Evolutionary conservation across 2,329 filamentous ascomycete species (phyloP), one percentile per base, ranked within the genome.

Genomic region (Hymenoscyphus scutula): DNA sequence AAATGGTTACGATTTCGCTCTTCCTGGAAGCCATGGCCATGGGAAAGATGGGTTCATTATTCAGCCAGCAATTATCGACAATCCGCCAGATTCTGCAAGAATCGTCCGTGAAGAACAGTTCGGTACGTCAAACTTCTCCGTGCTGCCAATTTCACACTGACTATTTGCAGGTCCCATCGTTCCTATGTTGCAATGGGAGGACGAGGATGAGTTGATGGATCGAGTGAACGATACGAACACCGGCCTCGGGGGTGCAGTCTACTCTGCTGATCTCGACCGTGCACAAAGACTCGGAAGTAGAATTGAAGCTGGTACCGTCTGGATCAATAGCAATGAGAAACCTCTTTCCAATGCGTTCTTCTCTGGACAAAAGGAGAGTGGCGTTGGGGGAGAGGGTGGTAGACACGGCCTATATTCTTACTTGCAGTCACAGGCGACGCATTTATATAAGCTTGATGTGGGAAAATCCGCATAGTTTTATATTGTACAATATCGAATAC

Each of bases 91-190:
- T 65, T 76, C 81, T 45, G 81, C 83, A 1, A 74, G 79, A 11
- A 77, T 87, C 19, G 83, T 87, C 10, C 74, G 76, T 32, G 85
- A 88, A 67, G 85, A 88, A 70, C 82, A 84, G 3, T 88, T 87
- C 66, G 84, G 82, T 79, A 70, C 72, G 74, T 73, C 60, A 58
- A 58, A 1, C 32, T 60, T 29, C 54, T 51, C 27, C 30, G 65
- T 11, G 32, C 15, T 2, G 15, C 27, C 5, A 62, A 23, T 15
- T 10, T 54, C 13, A 32, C 51, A 25, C 57, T 65, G 30, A 66
- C 19, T 1, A 56, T 41, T 10, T 25, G 15, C 37, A 66, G 81
- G 82, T 0, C 88, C 88, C 0, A 84, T 90, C 34, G 78, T 89
- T 1, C 87, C 87, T 0, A 75, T 89, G 7, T 70, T 89, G 61